Conservation (phyloP, 441 rosid species). For the Gossypium laxum region DNA sequence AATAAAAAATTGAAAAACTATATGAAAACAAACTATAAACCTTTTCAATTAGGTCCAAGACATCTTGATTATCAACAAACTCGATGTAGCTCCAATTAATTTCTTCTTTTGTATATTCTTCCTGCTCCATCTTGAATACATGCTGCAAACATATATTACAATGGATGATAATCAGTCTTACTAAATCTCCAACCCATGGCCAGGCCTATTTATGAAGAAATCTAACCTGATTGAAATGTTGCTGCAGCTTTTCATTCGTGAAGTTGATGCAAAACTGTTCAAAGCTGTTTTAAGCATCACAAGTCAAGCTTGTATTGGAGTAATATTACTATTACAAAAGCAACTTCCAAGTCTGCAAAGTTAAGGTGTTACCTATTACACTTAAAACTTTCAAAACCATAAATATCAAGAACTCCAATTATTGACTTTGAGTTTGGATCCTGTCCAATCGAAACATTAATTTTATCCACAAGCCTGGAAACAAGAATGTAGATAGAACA, state of each 20-base stretch:
- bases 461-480: slow-evolving; percentile 90
- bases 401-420: slow-evolving; percentile 97
- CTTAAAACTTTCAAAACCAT: slow-evolving; percentile 97
- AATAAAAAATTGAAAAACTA: neutral
- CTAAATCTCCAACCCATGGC: slow-evolving; percentile 10
- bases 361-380: slow-evolving; percentile 59
- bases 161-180: slow-evolving; percentile 8
- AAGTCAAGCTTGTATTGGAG: neutral
- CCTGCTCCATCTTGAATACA: slow-evolving; percentile 99
- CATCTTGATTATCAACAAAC: slow-evolving; percentile 98
- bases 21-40: slow-evolving; percentile 23
- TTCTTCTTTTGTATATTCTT: slow-evolving; percentile 96
- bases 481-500: slow-evolving; percentile 10
- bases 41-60: slow-evolving; percentile 95
- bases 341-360: slow-evolving; percentile 4
- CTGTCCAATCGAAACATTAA: slow-evolving; percentile 88
- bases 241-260: slow-evolving; percentile 98
- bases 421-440: slow-evolving; percentile 86
- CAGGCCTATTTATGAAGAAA: slow-evolving; percentile 12
- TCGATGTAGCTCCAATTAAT: slow-evolving; percentile 99
- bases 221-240: slow-evolving; percentile 92
- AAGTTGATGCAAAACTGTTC: slow-evolving; percentile 99
- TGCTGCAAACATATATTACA: slow-evolving; percentile 49
- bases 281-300: slow-evolving; percentile 39
- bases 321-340: neutral